phyloP scores from a whole-genome alignment of 331 rosid genomes.

The Malus hybrid region DNA sequence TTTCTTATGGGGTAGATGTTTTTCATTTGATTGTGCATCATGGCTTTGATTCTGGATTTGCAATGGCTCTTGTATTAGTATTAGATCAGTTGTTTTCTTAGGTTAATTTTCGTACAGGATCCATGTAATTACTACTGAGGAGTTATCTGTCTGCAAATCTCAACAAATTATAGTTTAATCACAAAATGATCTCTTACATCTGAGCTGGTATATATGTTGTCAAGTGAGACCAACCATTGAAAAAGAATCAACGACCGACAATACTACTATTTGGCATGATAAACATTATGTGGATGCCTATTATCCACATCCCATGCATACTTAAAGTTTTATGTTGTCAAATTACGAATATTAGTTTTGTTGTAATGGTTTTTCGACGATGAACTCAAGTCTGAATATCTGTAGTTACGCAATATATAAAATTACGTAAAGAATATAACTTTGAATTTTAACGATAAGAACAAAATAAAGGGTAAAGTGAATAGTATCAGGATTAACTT shows the following conservation, averaged over 20 bases:
- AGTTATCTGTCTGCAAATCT: not conserved
- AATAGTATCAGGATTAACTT: no score
- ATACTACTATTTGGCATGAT: not conserved
- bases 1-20: constrained; percentile 65
- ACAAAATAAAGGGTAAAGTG: no score
- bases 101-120: not conserved
- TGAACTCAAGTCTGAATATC: no score
- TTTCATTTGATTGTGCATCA: constrained; percentile 63
- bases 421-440: no score
- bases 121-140: not conserved
- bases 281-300: not conserved
- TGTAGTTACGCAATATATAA: no score
- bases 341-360: no score
- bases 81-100: constrained; percentile 64
- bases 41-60: constrained; percentile 52
- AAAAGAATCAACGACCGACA: not conserved
- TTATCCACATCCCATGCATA: not conserved
- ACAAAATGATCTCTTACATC: no score
- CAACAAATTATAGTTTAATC: not conserved
- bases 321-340: not conserved
- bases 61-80: constrained; percentile 69
- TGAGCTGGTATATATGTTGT: not conserved
- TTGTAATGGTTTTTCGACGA: not conserved
- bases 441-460: no score
- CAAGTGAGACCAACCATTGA: not conserved